Evolutionary conservation across 306 rosid species (phyloP), one percentile per base, ranked within the genome.

Genomic region (Quercus parvula): DNA sequence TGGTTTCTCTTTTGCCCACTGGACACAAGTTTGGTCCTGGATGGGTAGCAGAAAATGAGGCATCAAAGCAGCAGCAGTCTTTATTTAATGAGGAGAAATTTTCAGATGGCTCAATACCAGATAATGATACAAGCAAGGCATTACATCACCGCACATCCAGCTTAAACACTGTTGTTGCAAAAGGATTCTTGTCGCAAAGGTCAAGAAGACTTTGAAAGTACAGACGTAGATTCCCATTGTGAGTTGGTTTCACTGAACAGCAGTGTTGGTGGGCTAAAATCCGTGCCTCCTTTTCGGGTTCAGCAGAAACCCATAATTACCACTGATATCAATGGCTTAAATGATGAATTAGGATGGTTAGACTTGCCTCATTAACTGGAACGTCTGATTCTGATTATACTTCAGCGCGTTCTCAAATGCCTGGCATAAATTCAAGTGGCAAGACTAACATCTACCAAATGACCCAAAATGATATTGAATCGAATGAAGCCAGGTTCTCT

Each of bases 21-120:
- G 92, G 91, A 81, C 82, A 84, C 51, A 83, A 84, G 71, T 89
- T 87, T 77, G 91, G 95, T 82, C 91, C 88, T 22, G 92, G 92
- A 71, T 85, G 90, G 91, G 81, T 83, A 12, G 86, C 88, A 57
- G 95, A 89, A 75, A 84, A 82, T 20, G 91, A 84, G 38, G 59
- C 51, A 54, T 56, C 85, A 75, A 78, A 69, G 78, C 82, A 70
- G 79, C 86, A 74, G 61, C 86, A 80, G 46, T 76, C 77, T 6
- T 41, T 84, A 19, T 78, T 76, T 75, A 70, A 81, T 54, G 87
- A 86, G 70, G 78, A 79, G 73, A 81, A 81, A 79, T 80, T 78
- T 78, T 81, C 63, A 51, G 56, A 83, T 73, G 52, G 83, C 74
- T 69, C 77, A 66, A 78, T 69, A 38, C 56, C 76, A 52, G 83